phyloP scores from a whole-genome alignment of 2,329 filamentous ascomycete species.

The Leptographium galeiforme region DNA sequence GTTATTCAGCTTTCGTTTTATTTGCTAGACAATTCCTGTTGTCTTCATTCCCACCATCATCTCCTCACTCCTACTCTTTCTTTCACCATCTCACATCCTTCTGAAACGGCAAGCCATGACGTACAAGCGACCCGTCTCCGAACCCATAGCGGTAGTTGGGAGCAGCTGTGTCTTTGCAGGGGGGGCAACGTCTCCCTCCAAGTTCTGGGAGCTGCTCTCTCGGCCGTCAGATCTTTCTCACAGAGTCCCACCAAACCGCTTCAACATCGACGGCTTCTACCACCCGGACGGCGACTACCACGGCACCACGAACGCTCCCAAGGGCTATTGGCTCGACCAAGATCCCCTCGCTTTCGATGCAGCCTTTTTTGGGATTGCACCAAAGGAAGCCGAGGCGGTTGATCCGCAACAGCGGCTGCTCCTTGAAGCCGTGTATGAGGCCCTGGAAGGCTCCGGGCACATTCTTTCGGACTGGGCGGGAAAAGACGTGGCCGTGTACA shows the following conservation, averaged over 20 bases:
- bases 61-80: too few species aligned
- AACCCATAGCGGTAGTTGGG: slow-evolving; percentile 17
- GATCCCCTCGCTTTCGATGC: slow-evolving; percentile 20
- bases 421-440: slow-evolving; percentile 24
- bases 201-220: slow-evolving; percentile 18
- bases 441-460: slow-evolving; percentile 23
- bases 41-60: too few species aligned
- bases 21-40: too few species aligned
- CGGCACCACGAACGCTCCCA: slow-evolving; percentile 19
- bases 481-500: slow-evolving; percentile 26
- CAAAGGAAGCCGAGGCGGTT: slow-evolving; percentile 23
- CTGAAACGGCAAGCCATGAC: background rate
- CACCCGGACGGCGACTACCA: slow-evolving; percentile 20
- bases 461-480: slow-evolving; percentile 18
- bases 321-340: slow-evolving; percentile 20
- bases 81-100: too few species aligned
- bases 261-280: slow-evolving; percentile 18
- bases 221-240: slow-evolving; percentile 16
- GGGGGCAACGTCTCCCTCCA: slow-evolving; percentile 16
- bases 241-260: slow-evolving; percentile 15
- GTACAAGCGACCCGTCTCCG: slow-evolving; percentile 4
- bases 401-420: slow-evolving; percentile 22
- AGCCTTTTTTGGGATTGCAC: slow-evolving; percentile 25
- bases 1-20: too few species aligned
- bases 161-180: slow-evolving; percentile 21